A percentile compares a stretch with the other conserved stretches of the same genome.
Evolutionary conservation across 2,329 filamentous ascomycete genomes (phyloP).

Genomic region (Exserohilum rostratum): DNA sequence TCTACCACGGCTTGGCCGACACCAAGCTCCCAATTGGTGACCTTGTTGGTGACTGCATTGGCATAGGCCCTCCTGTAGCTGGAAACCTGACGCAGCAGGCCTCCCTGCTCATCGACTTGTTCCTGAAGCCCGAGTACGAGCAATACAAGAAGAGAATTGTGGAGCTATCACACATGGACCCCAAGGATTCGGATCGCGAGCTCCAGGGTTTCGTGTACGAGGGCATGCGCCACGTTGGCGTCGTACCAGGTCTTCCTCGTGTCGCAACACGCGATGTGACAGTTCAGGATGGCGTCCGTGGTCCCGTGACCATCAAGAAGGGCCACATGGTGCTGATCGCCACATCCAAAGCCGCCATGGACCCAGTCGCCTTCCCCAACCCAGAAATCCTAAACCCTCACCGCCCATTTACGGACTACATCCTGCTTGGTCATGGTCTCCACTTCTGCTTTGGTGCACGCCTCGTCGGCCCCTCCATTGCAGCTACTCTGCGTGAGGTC

Average conservation of each 20-base stretch:
- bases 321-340: slow-evolving; percentile 46
- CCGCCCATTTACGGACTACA: slow-evolving; percentile 42
- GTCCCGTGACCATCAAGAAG: slow-evolving; percentile 54
- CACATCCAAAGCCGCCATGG: slow-evolving; percentile 50
- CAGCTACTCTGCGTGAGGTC: slow-evolving; percentile 41
- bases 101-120: slow-evolving; percentile 60
- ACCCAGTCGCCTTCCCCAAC: slow-evolving; percentile 41
- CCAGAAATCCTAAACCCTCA: slow-evolving; percentile 48
- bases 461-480: slow-evolving; percentile 36
- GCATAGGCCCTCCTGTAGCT: slow-evolving; percentile 57
- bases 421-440: slow-evolving; percentile 39
- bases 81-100: slow-evolving; percentile 61
- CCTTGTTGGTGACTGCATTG: slow-evolving; percentile 58
- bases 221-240: slow-evolving; percentile 60
- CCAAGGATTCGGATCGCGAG: slow-evolving; percentile 62
- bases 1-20: slow-evolving; percentile 58
- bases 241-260: slow-evolving; percentile 60
- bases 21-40: slow-evolving; percentile 56
- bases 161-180: slow-evolving; percentile 55
- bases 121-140: slow-evolving; percentile 57
- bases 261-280: slow-evolving; percentile 52
- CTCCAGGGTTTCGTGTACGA: slow-evolving; percentile 62
- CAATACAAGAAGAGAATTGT: slow-evolving; percentile 59
- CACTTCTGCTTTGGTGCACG: slow-evolving; percentile 45
- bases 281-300: slow-evolving; percentile 59